Percentiles rank a stretch among this genome's conserved stretches.
Evolutionary conservation across 495 filamentous ascomycete species (phyloP).

Genomic region (Hypomontagnella monticulosa): DNA sequence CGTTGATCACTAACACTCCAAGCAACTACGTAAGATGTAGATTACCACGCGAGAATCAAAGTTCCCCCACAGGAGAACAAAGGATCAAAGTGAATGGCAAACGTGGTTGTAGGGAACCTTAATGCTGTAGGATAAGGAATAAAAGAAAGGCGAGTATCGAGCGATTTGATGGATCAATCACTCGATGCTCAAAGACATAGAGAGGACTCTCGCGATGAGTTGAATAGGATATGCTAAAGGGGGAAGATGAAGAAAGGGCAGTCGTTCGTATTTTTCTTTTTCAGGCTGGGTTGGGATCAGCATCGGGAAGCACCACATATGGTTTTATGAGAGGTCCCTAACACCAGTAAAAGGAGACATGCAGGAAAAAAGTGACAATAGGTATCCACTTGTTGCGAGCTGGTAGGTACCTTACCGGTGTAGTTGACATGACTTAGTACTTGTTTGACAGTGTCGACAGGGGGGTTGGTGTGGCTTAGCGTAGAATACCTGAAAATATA

Average conservation of each 20-base stretch:
- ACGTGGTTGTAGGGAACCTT: slow-evolving; percentile 30
- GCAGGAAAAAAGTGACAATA: slow-evolving; percentile 24
- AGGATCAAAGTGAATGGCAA: slow-evolving; percentile 29
- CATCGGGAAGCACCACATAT: slow-evolving; percentile 40
- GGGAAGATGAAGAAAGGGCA: slow-evolving; percentile 40
- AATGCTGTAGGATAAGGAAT: slow-evolving; percentile 31
- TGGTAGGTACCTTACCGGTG: no score
- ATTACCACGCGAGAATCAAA: slow-evolving; percentile 37
- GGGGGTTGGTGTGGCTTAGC: slow-evolving; percentile 36
- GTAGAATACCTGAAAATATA: neutral
- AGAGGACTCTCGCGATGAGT: slow-evolving; percentile 36
- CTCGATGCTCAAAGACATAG: slow-evolving; percentile 33
- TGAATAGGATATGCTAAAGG: slow-evolving; percentile 35
- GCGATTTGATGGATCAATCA: slow-evolving; percentile 45
- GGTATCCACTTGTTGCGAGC: slow-evolving; percentile 24
- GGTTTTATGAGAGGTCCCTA: slow-evolving; percentile 38
- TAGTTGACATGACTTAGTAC: no score
- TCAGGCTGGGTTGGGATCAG: slow-evolving; percentile 45
- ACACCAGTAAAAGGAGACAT: slow-evolving; percentile 37
- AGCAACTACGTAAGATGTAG: slow-evolving; percentile 29
- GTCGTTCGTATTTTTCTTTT: slow-evolving; percentile 48
- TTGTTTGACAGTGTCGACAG: no score
- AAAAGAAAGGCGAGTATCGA: slow-evolving; percentile 31
- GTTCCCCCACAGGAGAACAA: slow-evolving; percentile 34
- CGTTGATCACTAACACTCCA: slow-evolving; percentile 12